Evolutionary conservation across 73 alveolate genomes (phyloP).

Genomic region (Breviolum minutum): DNA sequence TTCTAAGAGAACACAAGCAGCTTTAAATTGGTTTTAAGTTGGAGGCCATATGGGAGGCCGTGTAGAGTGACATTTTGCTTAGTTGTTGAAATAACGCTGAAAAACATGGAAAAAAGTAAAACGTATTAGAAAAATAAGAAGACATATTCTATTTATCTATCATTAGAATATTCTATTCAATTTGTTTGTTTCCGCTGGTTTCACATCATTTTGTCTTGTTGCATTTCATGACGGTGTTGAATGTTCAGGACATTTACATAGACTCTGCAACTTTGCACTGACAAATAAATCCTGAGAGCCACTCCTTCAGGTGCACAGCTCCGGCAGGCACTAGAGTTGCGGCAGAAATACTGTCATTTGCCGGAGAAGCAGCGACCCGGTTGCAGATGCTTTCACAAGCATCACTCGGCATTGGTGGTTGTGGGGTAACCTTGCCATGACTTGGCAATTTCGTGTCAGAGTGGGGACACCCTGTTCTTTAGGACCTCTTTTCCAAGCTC

Average conservation of each 20-base stretch:
- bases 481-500: conserved; percentile 67
- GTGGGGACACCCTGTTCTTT: too few relatives aligned
- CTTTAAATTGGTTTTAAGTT: not conserved
- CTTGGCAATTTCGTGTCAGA: too few relatives aligned
- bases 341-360: conserved; percentile 19
- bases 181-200: too few relatives aligned
- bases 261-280: too few relatives aligned
- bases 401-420: not conserved
- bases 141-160: not conserved
- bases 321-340: conserved; percentile 89
- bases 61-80: not conserved
- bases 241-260: too few relatives aligned
- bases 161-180: too few relatives aligned
- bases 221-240: too few relatives aligned
- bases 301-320: conserved; percentile 50
- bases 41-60: not conserved
- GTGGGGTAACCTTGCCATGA: too few relatives aligned
- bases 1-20: not conserved
- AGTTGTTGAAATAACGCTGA: not conserved
- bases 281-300: too few relatives aligned
- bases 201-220: too few relatives aligned
- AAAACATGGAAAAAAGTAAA: not conserved
- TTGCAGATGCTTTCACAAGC: not conserved
- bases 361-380: not conserved
- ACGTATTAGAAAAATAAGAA: not conserved